Evolutionary conservation across 73 alveolate genomes (phyloP), one percentile per base, ranked within the genome.

Genomic region (Symbiodinium natans): DNA sequence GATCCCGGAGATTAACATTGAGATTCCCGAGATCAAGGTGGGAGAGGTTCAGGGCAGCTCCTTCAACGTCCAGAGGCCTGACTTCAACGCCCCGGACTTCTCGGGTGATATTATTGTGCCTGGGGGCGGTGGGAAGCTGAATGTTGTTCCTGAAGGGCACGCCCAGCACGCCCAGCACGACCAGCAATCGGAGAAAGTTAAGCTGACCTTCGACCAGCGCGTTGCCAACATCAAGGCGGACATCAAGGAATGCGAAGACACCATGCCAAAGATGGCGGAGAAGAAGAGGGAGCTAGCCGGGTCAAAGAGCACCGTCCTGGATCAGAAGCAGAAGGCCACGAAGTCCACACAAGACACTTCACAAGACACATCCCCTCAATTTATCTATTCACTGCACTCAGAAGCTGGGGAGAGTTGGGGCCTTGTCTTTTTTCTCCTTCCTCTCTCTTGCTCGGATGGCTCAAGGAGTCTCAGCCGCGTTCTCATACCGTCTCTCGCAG

Each of bases 81-180:
- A 87, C 85, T 87, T 87, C 63, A 27, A 52, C 19, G 94, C 94
- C 23, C 84, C 94, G 38, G 94, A 86, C 77, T 86, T 86, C 84
- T 54, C 82, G 25, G 94, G 94, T 68, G 94, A 86, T n/a, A 71
- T 86, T 39, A 84, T 86, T 27, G 94, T 86, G 84, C 94, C 94
- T 39, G 94, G 94, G 38, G 94, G 94, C 10, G 94, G 94, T n/a
- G 84, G 94, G 71, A 52, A 52, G 94, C 83, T 86, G 82, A 86
- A 86, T n/a, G 94, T 86, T 39, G 84, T 56, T 4, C 82, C 46
- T 82, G 90, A n/a, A 9, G 92, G 41, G 2, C 41, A 41, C 59
- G 87, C 59, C 25, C 85, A 10, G 34, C n/a, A 33, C 48, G 87
- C 59, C 7, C 87, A 80, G 40, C 13, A 56, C 31, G 71, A 41